A percentile compares a stretch with the other conserved stretches of the same genome.
Evolutionary conservation across 345 rosid genomes (phyloP).

Genomic region (Moricandia arvensis): DNA sequence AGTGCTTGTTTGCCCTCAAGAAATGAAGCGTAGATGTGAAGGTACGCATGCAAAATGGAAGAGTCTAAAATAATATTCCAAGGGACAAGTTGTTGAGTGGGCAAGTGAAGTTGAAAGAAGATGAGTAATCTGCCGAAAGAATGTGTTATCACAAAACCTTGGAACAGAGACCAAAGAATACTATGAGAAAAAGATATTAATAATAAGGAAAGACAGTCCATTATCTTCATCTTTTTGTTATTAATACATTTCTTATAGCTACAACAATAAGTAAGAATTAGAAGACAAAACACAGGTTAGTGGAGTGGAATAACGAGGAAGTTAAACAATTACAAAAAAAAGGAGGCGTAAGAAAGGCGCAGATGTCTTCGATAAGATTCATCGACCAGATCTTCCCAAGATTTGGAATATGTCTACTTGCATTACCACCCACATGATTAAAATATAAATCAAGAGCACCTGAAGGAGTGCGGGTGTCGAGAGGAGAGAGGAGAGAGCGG

Average conservation of each 20-base stretch:
- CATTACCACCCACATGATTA: conserved; percentile 19
- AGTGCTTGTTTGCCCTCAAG: neutral
- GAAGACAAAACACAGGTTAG: conserved; percentile 20
- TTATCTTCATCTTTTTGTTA: conserved; percentile 26
- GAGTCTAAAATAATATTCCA: conserved; percentile 36
- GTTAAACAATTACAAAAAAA: conserved; percentile 36
- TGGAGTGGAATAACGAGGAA: conserved; percentile 47
- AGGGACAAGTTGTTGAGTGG: conserved; percentile 39
- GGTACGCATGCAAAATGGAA: conserved; percentile 41
- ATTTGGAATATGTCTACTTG: conserved; percentile 43
- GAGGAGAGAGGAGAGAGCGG: no score
- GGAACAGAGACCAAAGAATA: neutral
- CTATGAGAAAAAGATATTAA: conserved; percentile 21
- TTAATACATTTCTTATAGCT: neutral
- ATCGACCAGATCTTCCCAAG: conserved; percentile 42
- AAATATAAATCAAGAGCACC: conserved; percentile 24
- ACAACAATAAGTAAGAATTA: no score
- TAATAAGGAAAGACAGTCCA: conserved; percentile 36
- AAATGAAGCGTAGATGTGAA: conserved; percentile 37
- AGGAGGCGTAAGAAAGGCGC: conserved; percentile 6
- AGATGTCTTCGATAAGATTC: conserved; percentile 36
- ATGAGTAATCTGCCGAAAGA: conserved; percentile 13
- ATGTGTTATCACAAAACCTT: neutral
- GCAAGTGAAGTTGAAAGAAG: conserved; percentile 40
- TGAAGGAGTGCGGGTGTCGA: no score